Conservation (phyloP, 169 alveolate species). For the Perkinsus chesapeaki region DNA sequence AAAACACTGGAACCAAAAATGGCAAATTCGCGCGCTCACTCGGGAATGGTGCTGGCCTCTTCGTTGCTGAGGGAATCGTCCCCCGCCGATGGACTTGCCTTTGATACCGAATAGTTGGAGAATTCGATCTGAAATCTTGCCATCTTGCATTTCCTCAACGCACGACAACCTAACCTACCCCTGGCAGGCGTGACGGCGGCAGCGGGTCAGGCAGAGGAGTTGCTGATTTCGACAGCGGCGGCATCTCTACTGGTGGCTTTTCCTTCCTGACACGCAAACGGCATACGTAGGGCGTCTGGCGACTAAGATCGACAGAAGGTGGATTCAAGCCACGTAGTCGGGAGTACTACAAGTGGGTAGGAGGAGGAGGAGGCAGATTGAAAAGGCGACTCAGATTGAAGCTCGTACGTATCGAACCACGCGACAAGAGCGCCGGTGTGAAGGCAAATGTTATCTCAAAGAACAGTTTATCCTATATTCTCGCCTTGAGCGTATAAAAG, state of each 20-base stretch:
- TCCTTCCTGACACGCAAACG: neutral
- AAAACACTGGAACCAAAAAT: neutral
- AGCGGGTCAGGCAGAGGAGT: neutral
- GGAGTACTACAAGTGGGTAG: too few species aligned
- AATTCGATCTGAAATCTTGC: neutral
- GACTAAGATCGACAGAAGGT: too few species aligned
- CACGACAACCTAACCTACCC: neutral
- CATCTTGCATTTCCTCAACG: neutral
- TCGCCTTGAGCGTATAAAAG: too few species aligned
- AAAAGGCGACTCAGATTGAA: too few species aligned
- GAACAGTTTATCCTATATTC: too few species aligned
- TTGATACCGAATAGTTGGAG: too few species aligned
- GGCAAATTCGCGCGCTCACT: neutral
- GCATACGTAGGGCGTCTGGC: neutral
- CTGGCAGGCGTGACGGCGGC: neutral
- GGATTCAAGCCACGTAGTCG: too few species aligned
- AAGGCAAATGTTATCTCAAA: too few species aligned
- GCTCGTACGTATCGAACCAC: too few species aligned
- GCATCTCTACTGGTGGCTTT: neutral
- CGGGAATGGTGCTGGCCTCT: neutral
- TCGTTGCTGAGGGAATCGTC: neutral
- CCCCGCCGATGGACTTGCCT: too few species aligned
- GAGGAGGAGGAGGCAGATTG: too few species aligned
- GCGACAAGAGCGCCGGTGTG: too few species aligned
- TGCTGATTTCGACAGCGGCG: neutral